Evolutionary conservation across 73 alveolate species (phyloP).

Genomic region (Stentor coeruleus): DNA sequence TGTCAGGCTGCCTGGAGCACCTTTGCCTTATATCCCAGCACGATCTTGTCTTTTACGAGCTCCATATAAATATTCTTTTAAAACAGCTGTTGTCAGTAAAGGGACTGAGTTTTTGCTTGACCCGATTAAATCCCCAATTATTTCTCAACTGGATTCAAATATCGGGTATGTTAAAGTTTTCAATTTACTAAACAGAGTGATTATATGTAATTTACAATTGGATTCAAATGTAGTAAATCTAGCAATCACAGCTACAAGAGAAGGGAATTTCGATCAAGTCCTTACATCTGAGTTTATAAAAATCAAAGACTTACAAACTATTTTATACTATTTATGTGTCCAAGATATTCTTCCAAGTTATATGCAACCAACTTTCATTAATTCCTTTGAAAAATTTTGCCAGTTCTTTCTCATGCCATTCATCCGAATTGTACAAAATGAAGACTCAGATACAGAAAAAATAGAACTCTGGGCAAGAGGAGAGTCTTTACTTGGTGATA

Average conservation of each 20-base stretch:
- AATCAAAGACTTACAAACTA: background rate
- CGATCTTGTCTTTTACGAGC: background rate
- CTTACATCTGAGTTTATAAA: background rate
- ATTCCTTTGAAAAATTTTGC: conserved; percentile 2
- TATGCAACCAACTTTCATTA: background rate
- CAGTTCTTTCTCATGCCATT: background rate
- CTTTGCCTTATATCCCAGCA: background rate
- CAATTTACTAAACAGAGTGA: background rate
- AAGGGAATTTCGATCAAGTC: background rate
- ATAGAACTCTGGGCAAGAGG: conserved; percentile 15
- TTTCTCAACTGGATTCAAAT: background rate
- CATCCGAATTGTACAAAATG: background rate
- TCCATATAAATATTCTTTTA: background rate
- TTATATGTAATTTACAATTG: background rate
- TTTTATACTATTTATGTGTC: background rate
- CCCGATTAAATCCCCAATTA: background rate
- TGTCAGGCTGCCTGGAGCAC: conserved; percentile 6
- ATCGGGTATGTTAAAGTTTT: background rate
- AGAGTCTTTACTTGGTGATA: background rate
- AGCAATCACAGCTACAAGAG: background rate
- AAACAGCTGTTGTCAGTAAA: background rate
- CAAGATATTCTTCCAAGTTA: background rate
- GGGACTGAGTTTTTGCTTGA: background rate
- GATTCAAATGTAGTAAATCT: background rate
- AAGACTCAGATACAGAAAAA: background rate